A percentile compares a stretch with the other conserved stretches of the same genome.
These are phyloP conservation scores for Silybum marianum DNA, from an alignment of 129 eudicot genomes.

Conservation along the genomic window DNA sequence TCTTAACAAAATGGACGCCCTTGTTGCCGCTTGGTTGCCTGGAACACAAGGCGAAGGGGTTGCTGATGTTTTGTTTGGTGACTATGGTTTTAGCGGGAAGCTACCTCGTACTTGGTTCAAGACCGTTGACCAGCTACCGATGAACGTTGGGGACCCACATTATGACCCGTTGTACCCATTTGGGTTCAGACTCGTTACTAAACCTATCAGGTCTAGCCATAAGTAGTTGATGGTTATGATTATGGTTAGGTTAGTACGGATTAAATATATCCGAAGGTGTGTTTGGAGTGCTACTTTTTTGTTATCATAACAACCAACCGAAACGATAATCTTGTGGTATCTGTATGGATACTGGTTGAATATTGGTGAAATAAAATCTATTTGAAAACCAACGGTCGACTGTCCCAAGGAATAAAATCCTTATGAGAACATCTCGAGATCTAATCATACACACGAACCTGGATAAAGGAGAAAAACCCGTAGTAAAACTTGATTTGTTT, in stretches of 20 bases:
- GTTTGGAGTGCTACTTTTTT: neutral
- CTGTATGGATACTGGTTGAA: too few relatives aligned
- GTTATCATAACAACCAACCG: too few relatives aligned
- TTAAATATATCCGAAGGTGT: neutral
- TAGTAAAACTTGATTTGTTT: too few relatives aligned
- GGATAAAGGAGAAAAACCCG: too few relatives aligned
- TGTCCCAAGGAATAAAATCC: too few relatives aligned
- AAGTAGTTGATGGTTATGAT: neutral
- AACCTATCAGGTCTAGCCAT: conserved; percentile 33
- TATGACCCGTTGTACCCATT: conserved; percentile 61
- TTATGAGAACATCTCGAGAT: too few relatives aligned
- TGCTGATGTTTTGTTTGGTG: conserved; percentile 63
- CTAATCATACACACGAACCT: too few relatives aligned
- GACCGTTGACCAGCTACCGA: conserved; percentile 55
- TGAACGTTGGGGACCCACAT: conserved; percentile 30
- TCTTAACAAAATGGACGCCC: conserved; percentile 43
- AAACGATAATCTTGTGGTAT: too few relatives aligned
- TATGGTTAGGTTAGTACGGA: neutral
- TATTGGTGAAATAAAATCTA: too few relatives aligned
- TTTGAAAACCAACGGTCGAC: too few relatives aligned
- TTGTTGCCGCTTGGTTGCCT: conserved; percentile 66
- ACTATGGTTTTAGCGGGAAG: conserved; percentile 58
- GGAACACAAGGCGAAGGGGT: conserved; percentile 70
- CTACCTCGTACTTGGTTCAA: conserved; percentile 56
- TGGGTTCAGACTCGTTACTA: conserved; percentile 50